These are phyloP conservation scores for Moesziomyces antarcticus DNA, from an alignment of 1,284 basidiomycete genomes.

Conservation along the genomic window DNA sequence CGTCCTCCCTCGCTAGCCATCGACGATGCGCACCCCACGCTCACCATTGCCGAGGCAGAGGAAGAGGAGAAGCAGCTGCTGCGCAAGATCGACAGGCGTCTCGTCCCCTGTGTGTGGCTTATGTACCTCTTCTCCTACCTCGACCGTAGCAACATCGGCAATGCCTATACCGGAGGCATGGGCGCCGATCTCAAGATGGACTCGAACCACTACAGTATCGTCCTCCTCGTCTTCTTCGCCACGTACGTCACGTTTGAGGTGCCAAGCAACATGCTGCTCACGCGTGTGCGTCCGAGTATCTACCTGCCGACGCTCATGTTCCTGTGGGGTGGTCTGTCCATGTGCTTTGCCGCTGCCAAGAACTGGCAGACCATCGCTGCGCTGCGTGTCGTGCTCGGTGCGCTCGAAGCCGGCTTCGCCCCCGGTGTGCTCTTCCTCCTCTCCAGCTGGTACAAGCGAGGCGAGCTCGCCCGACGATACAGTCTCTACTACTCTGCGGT, in stretches of 20 bases:
- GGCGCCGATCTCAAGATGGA: slow-evolving; percentile 28
- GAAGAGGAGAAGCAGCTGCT: slow-evolving; percentile 67
- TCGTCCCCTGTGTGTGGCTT: slow-evolving; percentile 68
- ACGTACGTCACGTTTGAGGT: slow-evolving; percentile 36
- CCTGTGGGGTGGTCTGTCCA: slow-evolving; percentile 48
- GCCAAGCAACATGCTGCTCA: slow-evolving; percentile 45
- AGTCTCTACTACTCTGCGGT: slow-evolving; percentile 70
- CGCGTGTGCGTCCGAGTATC: slow-evolving; percentile 36
- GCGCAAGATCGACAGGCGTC: slow-evolving; percentile 68
- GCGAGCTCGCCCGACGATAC: slow-evolving; percentile 69
- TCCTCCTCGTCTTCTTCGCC: slow-evolving; percentile 40
- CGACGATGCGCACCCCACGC: slow-evolving; percentile 10
- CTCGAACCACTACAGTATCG: slow-evolving; percentile 23
- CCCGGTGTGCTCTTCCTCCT: slow-evolving; percentile 62
- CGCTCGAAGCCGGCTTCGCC: slow-evolving; percentile 49
- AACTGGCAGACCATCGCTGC: slow-evolving; percentile 19
- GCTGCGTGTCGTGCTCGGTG: slow-evolving; percentile 31
- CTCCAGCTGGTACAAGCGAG: slow-evolving; percentile 68
- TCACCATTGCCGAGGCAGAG: slow-evolving; percentile 6
- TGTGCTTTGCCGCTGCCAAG: slow-evolving; percentile 21
- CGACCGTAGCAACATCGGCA: slow-evolving; percentile 37
- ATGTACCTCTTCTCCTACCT: slow-evolving; percentile 61
- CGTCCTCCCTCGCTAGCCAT: slow-evolving; percentile 13
- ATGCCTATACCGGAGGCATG: slow-evolving; percentile 29
- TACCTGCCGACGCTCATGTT: slow-evolving; percentile 52